A percentile compares a stretch with the other conserved stretches of the same genome.
Conservation (phyloP, 805 yeast species). For the Hanseniaspora lindneri region DNA sequence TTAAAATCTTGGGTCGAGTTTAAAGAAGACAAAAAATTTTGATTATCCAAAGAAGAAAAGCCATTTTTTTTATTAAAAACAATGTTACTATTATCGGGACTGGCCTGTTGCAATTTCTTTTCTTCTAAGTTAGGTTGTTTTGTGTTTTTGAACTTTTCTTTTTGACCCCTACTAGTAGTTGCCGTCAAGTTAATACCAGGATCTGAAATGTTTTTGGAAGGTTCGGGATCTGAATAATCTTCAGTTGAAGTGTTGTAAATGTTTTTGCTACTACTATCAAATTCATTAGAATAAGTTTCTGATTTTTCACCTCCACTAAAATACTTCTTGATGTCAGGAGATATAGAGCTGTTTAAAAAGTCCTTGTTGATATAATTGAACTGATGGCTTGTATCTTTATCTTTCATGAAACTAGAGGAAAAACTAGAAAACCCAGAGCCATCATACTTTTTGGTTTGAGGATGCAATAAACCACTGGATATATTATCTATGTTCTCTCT, state of each 20-base stretch:
- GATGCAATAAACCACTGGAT: not conserved
- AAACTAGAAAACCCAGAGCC: conserved; percentile 7
- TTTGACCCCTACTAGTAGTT: no score
- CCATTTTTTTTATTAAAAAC: no score
- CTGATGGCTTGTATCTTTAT: conserved; percentile 13
- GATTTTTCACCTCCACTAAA: conserved; percentile 4
- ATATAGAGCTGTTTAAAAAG: conserved; percentile 15
- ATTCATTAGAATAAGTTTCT: not conserved
- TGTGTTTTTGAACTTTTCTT: no score
- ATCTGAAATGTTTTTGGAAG: no score
- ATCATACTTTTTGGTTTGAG: not conserved
- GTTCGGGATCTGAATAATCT: no score
- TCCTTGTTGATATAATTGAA: conserved; percentile 20
- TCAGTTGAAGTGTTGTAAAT: not conserved
- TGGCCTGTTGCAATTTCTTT: no score
- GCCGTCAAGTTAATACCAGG: no score
- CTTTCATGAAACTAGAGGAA: conserved; percentile 14
- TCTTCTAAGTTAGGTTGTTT: no score
- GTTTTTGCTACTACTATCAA: not conserved
- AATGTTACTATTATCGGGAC: no score
- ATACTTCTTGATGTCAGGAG: conserved; percentile 9
- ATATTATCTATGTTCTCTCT: not conserved
- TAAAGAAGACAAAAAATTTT: no score
- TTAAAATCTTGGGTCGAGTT: no score
- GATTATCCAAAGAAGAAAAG: no score